Base-by-base conservation (phyloP, 2,329 filamentous ascomycete species). In the Monilinia vaccinii-corymbosi region DNA sequence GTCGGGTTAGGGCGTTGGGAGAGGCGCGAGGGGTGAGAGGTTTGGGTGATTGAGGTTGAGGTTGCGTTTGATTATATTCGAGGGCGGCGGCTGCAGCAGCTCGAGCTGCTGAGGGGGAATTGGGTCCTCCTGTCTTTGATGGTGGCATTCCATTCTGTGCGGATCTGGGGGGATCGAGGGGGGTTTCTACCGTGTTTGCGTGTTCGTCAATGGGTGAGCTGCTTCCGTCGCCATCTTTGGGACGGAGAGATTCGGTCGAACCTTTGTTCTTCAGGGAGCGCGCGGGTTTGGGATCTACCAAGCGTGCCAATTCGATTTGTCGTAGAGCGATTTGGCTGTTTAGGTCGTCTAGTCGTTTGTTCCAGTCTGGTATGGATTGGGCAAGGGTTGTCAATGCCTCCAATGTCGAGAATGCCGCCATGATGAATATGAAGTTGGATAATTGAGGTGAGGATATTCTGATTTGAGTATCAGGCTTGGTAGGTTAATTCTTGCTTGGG, bases 271-370 rank as follows among this genome's bases (percentile, higher is more conserved):
- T 70, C 13, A 72, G 25, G 4, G 71, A 72, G 49, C 71, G 73
- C 25, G 71, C 65, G 7, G 73, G 64, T 2, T 71, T 69, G 32
- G 72, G 73, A 31, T 70, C 70, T 52, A 71, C 74, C 60, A 81
- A 70, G 60, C 76, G 75, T 40, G 82, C 83, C 60, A 86, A 75
- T 68, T 86, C 82, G 55, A 75, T 73, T 74, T 87, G 84, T 61
- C 84, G 82, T 68, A 80, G 75, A 61, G 82, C 78, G 61, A 87
- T 84, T 70, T 86, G 79, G 61, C 76, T 75, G 68, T 78, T 84
- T 60, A 87, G 77, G 56, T 84, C 79, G 63, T 85, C 80, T 48
- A 87, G 77, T 25, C 81, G 78, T 61, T 74, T 74, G 42, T 81
- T 74, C 84, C 84, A 87, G 69, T 80, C 78, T 18, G 83, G 84